Evolutionary conservation across 106 monocot genomes (phyloP).

Genomic region (Allium sativum): DNA sequence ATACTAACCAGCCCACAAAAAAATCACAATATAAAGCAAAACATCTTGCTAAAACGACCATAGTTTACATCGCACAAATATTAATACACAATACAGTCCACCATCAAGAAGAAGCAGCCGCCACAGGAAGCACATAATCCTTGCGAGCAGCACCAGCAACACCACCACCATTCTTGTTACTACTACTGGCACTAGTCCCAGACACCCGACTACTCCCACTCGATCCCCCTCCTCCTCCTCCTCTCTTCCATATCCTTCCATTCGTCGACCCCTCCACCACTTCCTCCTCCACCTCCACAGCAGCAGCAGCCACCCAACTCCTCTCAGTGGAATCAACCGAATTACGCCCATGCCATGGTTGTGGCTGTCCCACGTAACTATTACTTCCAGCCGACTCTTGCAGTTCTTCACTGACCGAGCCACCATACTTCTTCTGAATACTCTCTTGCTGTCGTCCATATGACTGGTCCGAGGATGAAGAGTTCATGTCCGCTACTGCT

Average conservation of each 20-base stretch:
- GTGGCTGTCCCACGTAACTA: conserved; percentile 50
- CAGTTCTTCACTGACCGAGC: conserved; percentile 60
- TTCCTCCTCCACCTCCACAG: conserved; percentile 21
- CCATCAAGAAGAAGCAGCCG: neutral
- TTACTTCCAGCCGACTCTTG: conserved; percentile 98
- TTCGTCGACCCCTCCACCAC: no score
- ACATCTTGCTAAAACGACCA: no score
- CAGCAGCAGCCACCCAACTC: conserved; percentile 25
- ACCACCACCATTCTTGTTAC: conserved; percentile 14
- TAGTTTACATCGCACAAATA: no score
- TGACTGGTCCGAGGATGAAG: conserved; percentile 30
- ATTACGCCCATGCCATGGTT: conserved; percentile 33
- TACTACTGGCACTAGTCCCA: conserved; percentile 6
- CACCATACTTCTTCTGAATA: conserved; percentile 42
- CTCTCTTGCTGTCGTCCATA: conserved; percentile 32
- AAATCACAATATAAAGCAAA: no score
- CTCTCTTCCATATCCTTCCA: no score
- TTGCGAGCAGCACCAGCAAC: conserved; percentile 7
- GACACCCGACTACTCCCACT: neutral
- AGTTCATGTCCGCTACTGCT: conserved; percentile 90
- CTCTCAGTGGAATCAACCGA: conserved; percentile 64
- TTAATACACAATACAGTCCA: no score
- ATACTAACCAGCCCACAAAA: no score
- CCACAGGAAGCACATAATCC: conserved; percentile 7
- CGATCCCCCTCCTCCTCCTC: conserved; percentile 2